Evolutionary conservation across 2,329 filamentous ascomycete species (phyloP).

Genomic region (Neonectria hederae): DNA sequence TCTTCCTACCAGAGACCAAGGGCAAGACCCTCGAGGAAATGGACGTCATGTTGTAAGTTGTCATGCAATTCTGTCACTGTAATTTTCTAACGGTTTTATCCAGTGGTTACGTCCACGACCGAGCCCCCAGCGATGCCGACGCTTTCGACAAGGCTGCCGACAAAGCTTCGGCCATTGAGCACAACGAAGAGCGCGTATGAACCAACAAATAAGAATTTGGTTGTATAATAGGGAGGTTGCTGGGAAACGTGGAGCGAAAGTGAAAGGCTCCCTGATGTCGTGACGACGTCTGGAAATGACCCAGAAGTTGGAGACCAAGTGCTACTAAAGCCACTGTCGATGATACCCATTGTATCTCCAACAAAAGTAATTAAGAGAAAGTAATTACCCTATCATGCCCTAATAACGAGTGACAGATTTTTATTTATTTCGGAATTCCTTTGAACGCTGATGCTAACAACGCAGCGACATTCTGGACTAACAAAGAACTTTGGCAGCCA

Average conservation of each 20-base stretch:
- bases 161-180: constrained; percentile 31
- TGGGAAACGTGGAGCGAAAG: not conserved
- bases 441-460: not conserved
- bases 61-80: too few relatives aligned
- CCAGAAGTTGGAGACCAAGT: not conserved
- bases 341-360: constrained; percentile 7
- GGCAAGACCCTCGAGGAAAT: constrained; percentile 63
- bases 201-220: not conserved
- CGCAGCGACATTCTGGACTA: not conserved
- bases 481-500: not conserved
- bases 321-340: not conserved
- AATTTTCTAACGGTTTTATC: not conserved
- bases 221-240: not conserved
- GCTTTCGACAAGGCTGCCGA: constrained; percentile 31
- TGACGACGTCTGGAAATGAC: not conserved
- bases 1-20: constrained; percentile 65
- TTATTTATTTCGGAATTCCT: not conserved
- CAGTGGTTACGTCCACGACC: constrained; percentile 36
- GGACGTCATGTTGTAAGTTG: constrained; percentile 51
- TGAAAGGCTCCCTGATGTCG: not conserved
- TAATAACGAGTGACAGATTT: constrained; percentile 7
- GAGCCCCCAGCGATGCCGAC: constrained; percentile 24
- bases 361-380: not conserved
- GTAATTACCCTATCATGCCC: not conserved
- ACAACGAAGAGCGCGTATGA: constrained; percentile 34